Conservation (phyloP, 1,284 basidiomycete species). For the Cystobasidiaceae sp. region DNA sequence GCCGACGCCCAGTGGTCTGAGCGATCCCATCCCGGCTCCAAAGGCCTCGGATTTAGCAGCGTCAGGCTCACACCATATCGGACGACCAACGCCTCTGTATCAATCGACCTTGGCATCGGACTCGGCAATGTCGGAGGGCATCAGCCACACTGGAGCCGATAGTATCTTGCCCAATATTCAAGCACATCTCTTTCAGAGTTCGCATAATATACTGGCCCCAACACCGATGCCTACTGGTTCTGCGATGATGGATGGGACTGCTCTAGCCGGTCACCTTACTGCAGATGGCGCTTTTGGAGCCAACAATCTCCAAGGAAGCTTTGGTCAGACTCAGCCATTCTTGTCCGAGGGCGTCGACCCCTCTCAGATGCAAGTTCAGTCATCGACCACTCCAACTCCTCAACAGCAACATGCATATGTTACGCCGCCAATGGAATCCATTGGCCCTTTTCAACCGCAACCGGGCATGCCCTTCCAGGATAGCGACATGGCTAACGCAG, state of each 20-base stretch:
- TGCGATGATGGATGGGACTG: no score
- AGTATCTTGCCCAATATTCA: no score
- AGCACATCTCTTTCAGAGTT: no score
- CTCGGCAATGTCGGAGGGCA: no score
- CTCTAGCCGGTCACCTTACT: no score
- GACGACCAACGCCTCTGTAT: slow-evolving; percentile 15
- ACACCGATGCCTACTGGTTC: no score
- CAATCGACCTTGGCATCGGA: slow-evolving; percentile 15
- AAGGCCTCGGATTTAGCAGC: slow-evolving; percentile 24
- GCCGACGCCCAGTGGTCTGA: background rate
- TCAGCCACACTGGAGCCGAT: no score
- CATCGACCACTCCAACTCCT: slow-evolving; percentile 8
- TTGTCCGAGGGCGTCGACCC: slow-evolving; percentile 7
- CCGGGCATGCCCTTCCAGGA: background rate
- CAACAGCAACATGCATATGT: slow-evolving; percentile 15
- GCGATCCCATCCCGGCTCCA: slow-evolving; percentile 11
- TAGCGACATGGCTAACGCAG: slow-evolving; percentile 2
- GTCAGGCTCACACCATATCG: slow-evolving; percentile 22
- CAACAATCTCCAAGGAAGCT: no score
- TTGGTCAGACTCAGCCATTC: no score
- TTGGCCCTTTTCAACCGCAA: background rate
- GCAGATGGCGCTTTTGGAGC: no score
- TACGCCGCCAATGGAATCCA: slow-evolving; percentile 19
- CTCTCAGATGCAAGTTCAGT: slow-evolving; percentile 5
- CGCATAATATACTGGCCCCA: no score